Conservation (phyloP, 2,329 filamentous ascomycete genomes). For the Sporothrix pallida region DNA sequence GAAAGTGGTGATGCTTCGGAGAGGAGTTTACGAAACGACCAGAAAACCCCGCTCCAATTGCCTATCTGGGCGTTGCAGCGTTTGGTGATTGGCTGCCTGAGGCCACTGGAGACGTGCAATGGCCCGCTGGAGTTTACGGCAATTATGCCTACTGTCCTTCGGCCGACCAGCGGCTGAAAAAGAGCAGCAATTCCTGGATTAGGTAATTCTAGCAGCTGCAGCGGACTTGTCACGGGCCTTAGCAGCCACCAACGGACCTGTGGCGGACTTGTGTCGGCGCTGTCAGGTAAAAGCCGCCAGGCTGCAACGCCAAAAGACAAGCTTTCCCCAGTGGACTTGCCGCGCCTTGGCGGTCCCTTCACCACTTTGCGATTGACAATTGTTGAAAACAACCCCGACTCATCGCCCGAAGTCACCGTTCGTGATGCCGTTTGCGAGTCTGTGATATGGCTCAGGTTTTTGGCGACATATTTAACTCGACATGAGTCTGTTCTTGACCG, state of each 20-base stretch:
- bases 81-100: background rate
- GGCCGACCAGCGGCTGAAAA: constrained; percentile 5
- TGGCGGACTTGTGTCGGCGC: background rate
- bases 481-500: background rate
- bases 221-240: background rate
- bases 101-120: background rate
- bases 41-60: background rate
- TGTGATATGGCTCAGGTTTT: background rate
- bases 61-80: background rate
- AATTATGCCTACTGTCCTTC: background rate
- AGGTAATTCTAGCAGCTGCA: background rate
- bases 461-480: background rate
- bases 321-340: background rate
- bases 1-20: background rate
- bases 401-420: background rate
- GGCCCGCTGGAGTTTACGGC: background rate
- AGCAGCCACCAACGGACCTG: background rate
- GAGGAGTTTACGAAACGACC: background rate
- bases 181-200: background rate
- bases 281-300: constrained; percentile 14
- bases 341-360: background rate
- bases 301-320: background rate
- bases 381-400: background rate
- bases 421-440: background rate
- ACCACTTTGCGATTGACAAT: background rate